Evolutionary conservation across 371 early-diverging fungal species (phyloP), one percentile per base, ranked within the genome.

Genomic region (Gilbertella persicaria): DNA sequence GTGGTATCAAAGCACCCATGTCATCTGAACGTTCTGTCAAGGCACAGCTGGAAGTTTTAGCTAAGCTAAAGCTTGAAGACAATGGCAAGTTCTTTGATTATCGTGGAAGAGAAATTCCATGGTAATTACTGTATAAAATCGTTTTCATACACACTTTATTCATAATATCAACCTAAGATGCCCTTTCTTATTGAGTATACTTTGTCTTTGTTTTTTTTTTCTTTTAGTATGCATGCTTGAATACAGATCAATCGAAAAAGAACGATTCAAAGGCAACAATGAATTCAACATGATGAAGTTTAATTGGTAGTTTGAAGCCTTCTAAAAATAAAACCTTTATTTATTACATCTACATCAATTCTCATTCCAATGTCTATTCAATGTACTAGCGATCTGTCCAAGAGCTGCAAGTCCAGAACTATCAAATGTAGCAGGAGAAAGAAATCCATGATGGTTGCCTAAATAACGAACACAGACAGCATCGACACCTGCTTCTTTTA

Each of bases 401-500:
- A 33, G 8, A 13, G 33, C 33, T 33, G 10, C 33, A 12, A 13
- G 33, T 33, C 12, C 10, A 33, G 33, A 5, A 6, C 2, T 10
- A 12, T 13, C 33, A 33, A n/a, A n/a, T n/a, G n/a, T n/a, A n/a
- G n/a, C n/a, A n/a, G n/a, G n/a, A n/a, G 42, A 6, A 1, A 53
- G 12, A 38, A 60, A 62, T 13, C 48, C 59, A 52, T 62, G 58
- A 6, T 45, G 43, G 4, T 43, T 44, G 16, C 53, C 53, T 23
- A 47, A 19, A 24, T 39, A 33, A 4, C 58, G 41, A 12, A 42
- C 19, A 5, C 44, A 42, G 7, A 20, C 25, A 14, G 48, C 48
- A 14, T 23, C 30, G 5, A 62, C 58, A 53, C 25, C 28, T 1
- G 53, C 63, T 12, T 43, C 14, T 21, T 43, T 25, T 14, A 62